phyloP scores from a whole-genome alignment of 352 stramenopile genomes.

The Phytophthora macrochlamydospora region DNA sequence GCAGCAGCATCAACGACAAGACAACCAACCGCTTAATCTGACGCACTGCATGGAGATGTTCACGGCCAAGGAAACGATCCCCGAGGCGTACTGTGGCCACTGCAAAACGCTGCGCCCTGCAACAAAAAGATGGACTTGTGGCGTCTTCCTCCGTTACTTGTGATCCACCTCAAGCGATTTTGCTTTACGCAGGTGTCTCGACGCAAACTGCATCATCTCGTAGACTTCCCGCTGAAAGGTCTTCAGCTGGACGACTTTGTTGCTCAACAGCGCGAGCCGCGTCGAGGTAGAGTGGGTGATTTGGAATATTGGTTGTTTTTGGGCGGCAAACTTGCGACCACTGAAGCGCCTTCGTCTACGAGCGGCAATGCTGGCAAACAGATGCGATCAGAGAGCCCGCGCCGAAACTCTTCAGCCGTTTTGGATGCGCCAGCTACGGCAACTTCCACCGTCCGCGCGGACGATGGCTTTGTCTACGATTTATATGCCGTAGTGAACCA shows the following conservation, averaged over 20 bases:
- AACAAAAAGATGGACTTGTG: constrained; percentile 98
- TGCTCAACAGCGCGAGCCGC: constrained; percentile 57
- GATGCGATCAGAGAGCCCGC: constrained; percentile 14
- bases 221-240: constrained; percentile 95
- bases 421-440: constrained; percentile 69
- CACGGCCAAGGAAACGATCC: constrained; percentile 79
- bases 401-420: constrained; percentile 32
- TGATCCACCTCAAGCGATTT: constrained; percentile 99
- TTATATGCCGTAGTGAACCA: constrained; percentile 98
- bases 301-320: constrained; percentile 79
- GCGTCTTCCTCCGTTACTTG: constrained; percentile 95
- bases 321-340: constrained; percentile 57
- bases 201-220: constrained; percentile 96
- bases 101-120: constrained; percentile 91
- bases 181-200: constrained; percentile 94
- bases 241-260: constrained; percentile 89
- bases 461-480: constrained; percentile 91
- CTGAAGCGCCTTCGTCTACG: neutral
- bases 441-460: constrained; percentile 48
- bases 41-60: constrained; percentile 89
- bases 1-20: constrained; percentile 63
- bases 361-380: constrained; percentile 10
- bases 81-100: constrained; percentile 79
- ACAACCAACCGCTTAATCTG: constrained; percentile 84
- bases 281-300: constrained; percentile 46